Percentiles rank a stretch among this genome's conserved stretches.
Conservation (phyloP, 1,284 basidiomycete genomes). For the Tremellales sp. region DNA sequence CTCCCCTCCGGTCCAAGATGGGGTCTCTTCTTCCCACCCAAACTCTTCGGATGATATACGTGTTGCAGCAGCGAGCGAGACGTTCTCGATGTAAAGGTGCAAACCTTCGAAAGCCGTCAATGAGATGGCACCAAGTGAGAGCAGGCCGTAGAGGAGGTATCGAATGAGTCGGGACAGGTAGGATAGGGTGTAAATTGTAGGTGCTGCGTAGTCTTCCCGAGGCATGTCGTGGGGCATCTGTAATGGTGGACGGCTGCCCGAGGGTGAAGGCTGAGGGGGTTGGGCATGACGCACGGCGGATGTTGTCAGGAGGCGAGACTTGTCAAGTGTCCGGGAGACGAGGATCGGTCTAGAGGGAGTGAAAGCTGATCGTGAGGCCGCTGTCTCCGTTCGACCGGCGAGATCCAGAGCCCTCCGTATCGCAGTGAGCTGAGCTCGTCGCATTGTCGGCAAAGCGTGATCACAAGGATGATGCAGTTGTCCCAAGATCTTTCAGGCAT, state of each 20-base stretch:
- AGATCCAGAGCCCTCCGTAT: too few species aligned
- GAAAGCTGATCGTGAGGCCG: too few species aligned
- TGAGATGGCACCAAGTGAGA: conserved; percentile 44
- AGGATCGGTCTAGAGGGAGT: too few species aligned
- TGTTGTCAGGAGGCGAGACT: too few species aligned
- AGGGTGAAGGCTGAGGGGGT: not conserved
- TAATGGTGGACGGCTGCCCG: not conserved
- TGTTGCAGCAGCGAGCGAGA: conserved; percentile 53
- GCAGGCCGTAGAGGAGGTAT: conserved; percentile 35
- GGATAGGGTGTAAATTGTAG: conserved; percentile 40
- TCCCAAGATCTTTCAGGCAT: too few species aligned
- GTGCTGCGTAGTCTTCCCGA: conserved; percentile 36
- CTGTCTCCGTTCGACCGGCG: too few species aligned
- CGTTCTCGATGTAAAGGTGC: conserved; percentile 68
- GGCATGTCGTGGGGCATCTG: not conserved
- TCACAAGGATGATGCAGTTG: too few species aligned
- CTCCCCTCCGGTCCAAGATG: conserved; percentile 67
- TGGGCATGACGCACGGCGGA: conserved; percentile 1
- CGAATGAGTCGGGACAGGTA: conserved; percentile 35
- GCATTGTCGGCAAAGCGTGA: too few species aligned
- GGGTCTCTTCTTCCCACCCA: conserved; percentile 69
- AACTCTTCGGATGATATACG: conserved; percentile 56
- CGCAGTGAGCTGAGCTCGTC: too few species aligned
- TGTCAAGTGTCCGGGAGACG: too few species aligned
- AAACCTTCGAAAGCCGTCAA: conserved; percentile 56